Percentiles rank a stretch among this genome's conserved stretches.
Evolutionary conservation across 2,329 filamentous ascomycete species (phyloP).

Genomic region (Anisogramma anomala): DNA sequence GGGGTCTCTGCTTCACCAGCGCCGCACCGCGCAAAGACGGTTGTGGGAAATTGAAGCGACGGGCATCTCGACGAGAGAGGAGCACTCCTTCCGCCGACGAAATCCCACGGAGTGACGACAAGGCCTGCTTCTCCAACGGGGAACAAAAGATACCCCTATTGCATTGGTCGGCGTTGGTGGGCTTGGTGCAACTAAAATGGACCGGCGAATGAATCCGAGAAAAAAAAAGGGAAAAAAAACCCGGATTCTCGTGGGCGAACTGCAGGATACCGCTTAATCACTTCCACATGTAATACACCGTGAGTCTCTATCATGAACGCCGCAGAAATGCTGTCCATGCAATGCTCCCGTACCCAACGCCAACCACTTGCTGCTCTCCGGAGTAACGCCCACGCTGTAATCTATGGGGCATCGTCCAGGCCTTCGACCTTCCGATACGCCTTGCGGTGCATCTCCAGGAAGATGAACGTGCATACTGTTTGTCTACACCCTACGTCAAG

Average conservation of each 20-base stretch:
- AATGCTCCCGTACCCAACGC: constrained; percentile 2
- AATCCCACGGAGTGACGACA: no score
- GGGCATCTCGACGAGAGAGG: no score
- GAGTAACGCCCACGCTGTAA: not conserved
- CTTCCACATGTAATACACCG: not conserved
- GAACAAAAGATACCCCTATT: constrained; percentile 8
- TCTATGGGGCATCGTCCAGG: constrained; percentile 24
- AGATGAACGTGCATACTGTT: constrained; percentile 78
- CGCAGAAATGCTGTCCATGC: constrained; percentile 2
- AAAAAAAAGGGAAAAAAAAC: not conserved
- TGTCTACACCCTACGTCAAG: constrained; percentile 36
- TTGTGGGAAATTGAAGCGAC: no score
- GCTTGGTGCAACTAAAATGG: not conserved
- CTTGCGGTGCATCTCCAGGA: constrained; percentile 78
- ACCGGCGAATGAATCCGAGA: not conserved
- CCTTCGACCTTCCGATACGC: constrained; percentile 49
- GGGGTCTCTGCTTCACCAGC: not conserved
- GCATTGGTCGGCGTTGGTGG: constrained; percentile 13
- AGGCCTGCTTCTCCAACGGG: not conserved
- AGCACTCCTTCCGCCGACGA: no score
- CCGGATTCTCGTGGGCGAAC: no score
- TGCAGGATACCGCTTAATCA: constrained; percentile 1
- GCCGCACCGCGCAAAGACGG: no score
- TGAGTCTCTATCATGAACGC: constrained; percentile 3
- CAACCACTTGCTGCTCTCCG: not conserved